A percentile compares a stretch with the other conserved stretches of the same genome.
Evolutionary conservation across 2,329 filamentous ascomycete genomes (phyloP).

Genomic region (Epichloe scottii): DNA sequence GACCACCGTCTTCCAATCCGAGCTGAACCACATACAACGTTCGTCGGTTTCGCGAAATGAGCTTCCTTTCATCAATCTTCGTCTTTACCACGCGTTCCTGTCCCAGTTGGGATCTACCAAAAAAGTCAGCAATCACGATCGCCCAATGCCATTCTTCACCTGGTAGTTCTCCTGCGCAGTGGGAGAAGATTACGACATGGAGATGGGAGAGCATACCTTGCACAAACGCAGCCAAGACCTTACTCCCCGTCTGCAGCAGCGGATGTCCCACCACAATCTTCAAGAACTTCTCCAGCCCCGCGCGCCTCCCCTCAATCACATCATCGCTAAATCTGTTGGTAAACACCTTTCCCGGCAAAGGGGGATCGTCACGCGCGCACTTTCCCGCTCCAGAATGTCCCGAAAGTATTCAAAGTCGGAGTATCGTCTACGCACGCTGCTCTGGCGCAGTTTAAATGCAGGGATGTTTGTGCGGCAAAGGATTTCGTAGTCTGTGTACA

Average conservation of each 20-base stretch:
- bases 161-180: no score
- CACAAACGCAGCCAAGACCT: slow-evolving; percentile 91
- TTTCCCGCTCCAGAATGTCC: slow-evolving; percentile 93
- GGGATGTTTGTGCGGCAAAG: slow-evolving; percentile 97
- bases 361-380: slow-evolving; percentile 91
- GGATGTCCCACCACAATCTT: slow-evolving; percentile 97
- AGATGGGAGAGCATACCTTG: slow-evolving; percentile 49
- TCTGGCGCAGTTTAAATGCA: slow-evolving; percentile 89
- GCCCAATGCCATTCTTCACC: no score
- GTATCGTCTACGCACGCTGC: slow-evolving; percentile 82
- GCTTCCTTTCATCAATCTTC: not conserved
- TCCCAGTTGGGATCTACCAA: slow-evolving; percentile 76
- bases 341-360: slow-evolving; percentile 92
- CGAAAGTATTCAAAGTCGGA: slow-evolving; percentile 98
- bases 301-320: slow-evolving; percentile 87
- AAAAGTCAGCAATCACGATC: not conserved
- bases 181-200: not conserved
- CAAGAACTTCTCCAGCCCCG: slow-evolving; percentile 87
- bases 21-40: not conserved
- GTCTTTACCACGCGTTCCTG: slow-evolving; percentile 66
- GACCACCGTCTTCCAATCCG: not conserved
- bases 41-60: not conserved
- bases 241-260: slow-evolving; percentile 90
- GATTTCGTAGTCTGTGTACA: slow-evolving; percentile 99
- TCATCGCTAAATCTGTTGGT: slow-evolving; percentile 97